phyloP scores from a whole-genome alignment of 257 asterid genomes.

The Forsythia viridissima region DNA sequence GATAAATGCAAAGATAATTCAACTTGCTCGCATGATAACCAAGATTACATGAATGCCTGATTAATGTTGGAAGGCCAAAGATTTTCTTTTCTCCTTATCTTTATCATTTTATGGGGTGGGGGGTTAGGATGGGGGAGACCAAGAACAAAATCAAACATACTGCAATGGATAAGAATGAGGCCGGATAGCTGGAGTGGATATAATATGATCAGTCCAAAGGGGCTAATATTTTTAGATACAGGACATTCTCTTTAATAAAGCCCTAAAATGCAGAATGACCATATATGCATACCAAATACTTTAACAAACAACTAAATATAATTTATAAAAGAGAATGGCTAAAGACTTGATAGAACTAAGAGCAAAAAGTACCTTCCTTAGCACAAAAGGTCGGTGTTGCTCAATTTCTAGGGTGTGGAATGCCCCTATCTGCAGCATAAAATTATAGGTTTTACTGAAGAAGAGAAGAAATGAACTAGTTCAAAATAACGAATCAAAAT shows the following conservation, averaged over 20 bases:
- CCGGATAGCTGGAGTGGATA: not conserved
- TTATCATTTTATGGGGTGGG: not conserved
- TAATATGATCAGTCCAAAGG: not conserved
- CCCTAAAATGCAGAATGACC: not conserved
- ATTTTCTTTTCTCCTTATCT: not conserved
- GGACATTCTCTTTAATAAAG: not conserved
- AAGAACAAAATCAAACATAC: not conserved
- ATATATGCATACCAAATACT: not conserved
- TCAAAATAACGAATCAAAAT: slow-evolving; percentile 19
- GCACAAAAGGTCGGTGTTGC: slow-evolving; percentile 82
- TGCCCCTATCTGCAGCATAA: slow-evolving; percentile 78
- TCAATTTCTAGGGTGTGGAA: slow-evolving; percentile 97
- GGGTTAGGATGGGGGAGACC: not conserved
- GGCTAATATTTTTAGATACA: not conserved
- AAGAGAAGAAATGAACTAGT: slow-evolving; percentile 11
- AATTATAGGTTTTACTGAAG: slow-evolving; percentile 22
- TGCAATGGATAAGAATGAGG: not conserved
- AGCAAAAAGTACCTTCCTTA: slow-evolving; percentile 64
- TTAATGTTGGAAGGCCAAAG: not conserved
- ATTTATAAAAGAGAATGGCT: not conserved
- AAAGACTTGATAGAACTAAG: not conserved
- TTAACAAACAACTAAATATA: not conserved
- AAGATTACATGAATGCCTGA: not conserved
- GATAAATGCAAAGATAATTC: not conserved
- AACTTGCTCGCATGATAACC: not conserved